Conservation (phyloP, 2,329 filamentous ascomycete genomes). For the Chrysoporthe deuterocubensis region DNA sequence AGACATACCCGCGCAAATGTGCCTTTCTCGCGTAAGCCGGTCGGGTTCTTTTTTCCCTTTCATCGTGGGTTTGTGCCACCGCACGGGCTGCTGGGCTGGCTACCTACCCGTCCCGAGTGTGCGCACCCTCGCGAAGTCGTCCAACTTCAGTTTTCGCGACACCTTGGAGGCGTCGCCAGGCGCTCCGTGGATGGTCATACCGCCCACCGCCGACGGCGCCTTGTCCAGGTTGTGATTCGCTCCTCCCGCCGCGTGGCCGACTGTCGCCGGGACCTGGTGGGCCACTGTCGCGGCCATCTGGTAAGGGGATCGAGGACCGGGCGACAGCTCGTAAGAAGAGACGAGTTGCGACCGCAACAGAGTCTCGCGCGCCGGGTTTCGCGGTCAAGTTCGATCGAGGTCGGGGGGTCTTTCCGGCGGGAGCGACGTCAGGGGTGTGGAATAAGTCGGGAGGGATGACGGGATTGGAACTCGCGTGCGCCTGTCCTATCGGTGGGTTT, state of each 20-base stretch:
- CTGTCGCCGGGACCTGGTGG: slow-evolving; percentile 32
- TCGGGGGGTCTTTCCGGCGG: background rate
- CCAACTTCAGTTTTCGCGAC: slow-evolving; percentile 42
- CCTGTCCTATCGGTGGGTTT: slow-evolving; percentile 12
- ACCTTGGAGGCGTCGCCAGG: slow-evolving; percentile 37
- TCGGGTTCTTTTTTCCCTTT: slow-evolving; percentile 2
- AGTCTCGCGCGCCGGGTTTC: background rate
- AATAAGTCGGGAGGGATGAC: background rate
- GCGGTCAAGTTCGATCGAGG: background rate
- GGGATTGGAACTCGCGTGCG: background rate
- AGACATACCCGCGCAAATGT: slow-evolving; percentile 85
- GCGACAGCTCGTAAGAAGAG: background rate
- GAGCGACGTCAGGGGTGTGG: background rate
- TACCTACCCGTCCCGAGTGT: slow-evolving; percentile 74
- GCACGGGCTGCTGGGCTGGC: background rate
- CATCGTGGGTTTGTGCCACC: background rate
- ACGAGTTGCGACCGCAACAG: background rate
- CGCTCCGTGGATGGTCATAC: slow-evolving; percentile 22
- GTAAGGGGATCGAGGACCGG: background rate
- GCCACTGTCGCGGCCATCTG: slow-evolving; percentile 41
- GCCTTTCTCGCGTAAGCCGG: slow-evolving; percentile 48
- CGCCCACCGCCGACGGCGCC: slow-evolving; percentile 12
- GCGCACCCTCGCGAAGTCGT: slow-evolving; percentile 74
- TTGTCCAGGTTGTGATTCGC: slow-evolving; percentile 18
- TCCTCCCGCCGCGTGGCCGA: slow-evolving; percentile 29